phyloP scores from a whole-genome alignment of 2,329 filamentous ascomycete species.

The Alternaria incomplexa region DNA sequence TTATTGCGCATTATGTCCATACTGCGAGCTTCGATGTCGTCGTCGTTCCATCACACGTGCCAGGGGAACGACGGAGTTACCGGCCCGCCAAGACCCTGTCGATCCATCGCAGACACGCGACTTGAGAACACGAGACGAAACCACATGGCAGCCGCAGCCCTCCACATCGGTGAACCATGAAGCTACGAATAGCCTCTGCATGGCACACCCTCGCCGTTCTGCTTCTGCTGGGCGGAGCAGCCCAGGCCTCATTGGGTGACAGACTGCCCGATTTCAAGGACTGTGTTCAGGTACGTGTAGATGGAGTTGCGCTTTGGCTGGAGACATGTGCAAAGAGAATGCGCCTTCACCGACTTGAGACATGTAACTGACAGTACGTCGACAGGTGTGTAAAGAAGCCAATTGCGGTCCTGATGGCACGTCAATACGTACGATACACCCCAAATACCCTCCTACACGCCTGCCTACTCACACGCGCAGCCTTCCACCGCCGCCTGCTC shows the following conservation, averaged over 20 bases:
- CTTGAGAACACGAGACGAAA: neutral
- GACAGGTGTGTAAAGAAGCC: constrained; percentile 76
- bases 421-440: constrained; percentile 68
- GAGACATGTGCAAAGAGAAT: neutral
- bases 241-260: constrained; percentile 80
- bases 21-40: neutral
- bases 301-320: neutral
- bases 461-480: constrained; percentile 53
- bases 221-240: constrained; percentile 41
- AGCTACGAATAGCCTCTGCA: constrained; percentile 24
- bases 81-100: constrained; percentile 12
- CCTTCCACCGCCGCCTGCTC: constrained; percentile 82
- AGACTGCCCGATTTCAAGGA: constrained; percentile 83
- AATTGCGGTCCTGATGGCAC: constrained; percentile 74
- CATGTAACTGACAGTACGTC: constrained; percentile 17
- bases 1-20: neutral
- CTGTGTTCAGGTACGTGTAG: constrained; percentile 74
- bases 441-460: neutral
- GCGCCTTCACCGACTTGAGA: neutral
- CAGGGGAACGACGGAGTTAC: neutral
- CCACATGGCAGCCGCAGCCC: neutral
- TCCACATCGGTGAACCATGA: constrained; percentile 28
- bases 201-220: constrained; percentile 35
- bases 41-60: neutral
- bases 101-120: constrained; percentile 6